phyloP scores from a whole-genome alignment of 208 protist genomes.

The Leishmania aethiopica region DNA sequence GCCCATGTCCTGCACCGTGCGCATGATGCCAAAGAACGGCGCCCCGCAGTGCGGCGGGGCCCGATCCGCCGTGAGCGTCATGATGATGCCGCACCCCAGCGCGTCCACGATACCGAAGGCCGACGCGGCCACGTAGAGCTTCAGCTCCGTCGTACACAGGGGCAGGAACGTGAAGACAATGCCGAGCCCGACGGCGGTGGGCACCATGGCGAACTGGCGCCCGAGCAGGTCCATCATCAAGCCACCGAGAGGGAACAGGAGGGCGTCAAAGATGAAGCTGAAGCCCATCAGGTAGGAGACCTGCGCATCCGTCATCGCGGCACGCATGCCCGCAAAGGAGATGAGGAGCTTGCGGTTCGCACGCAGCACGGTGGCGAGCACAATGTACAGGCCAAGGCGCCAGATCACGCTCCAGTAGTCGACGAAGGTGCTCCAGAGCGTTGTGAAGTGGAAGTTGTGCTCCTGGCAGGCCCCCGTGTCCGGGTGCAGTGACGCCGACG shows the following conservation, averaged over 20 bases:
- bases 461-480: slow-evolving; percentile 12
- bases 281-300: slow-evolving; percentile 75
- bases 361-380: slow-evolving; percentile 67
- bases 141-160: slow-evolving; percentile 32
- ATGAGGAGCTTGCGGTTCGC: slow-evolving; percentile 85
- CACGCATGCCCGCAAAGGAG: slow-evolving; percentile 65
- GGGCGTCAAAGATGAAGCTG: slow-evolving; percentile 66
- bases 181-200: slow-evolving; percentile 53
- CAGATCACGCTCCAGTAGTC: slow-evolving; percentile 71
- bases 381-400: slow-evolving; percentile 77
- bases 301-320: slow-evolving; percentile 60
- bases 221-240: slow-evolving; percentile 73
- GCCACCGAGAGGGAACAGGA: slow-evolving; percentile 86
- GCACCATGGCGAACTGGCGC: slow-evolving; percentile 63
- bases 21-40: slow-evolving; percentile 87
- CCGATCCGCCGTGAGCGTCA: slow-evolving; percentile 80
- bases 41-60: slow-evolving; percentile 56
- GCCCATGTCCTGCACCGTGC: slow-evolving; percentile 76
- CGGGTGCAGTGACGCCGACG: slow-evolving; percentile 23
- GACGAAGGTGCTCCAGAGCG: slow-evolving; percentile 51
- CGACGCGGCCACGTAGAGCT: slow-evolving; percentile 52
- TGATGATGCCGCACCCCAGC: slow-evolving; percentile 80
- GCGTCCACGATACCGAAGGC: slow-evolving; percentile 73
- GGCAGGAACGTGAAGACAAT: slow-evolving; percentile 62
- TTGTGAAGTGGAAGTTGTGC: slow-evolving; percentile 31